These are phyloP conservation scores for Achlya hypogyna DNA, from an alignment of 352 stramenopile genomes.

Conservation along the genomic window DNA sequence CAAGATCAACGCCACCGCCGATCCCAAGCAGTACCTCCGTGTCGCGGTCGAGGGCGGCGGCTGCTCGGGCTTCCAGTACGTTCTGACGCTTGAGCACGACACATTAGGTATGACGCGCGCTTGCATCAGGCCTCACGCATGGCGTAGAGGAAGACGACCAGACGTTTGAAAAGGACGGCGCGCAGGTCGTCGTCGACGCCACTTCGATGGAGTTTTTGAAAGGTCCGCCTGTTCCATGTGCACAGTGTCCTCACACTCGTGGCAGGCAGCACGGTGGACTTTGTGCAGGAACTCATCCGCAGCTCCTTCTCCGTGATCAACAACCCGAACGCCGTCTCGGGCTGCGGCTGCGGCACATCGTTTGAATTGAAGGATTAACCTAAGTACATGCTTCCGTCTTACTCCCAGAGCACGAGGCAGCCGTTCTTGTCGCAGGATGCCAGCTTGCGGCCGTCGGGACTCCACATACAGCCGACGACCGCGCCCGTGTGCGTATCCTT, in stretches of 20 bases:
- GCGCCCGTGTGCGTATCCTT: constrained; percentile 53
- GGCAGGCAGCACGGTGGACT: constrained; percentile 92
- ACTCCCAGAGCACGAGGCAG: constrained; percentile 70
- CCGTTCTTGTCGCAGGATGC: constrained; percentile 80
- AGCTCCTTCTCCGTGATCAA: constrained; percentile 93
- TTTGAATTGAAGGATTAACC: constrained; percentile 94
- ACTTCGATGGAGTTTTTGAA: constrained; percentile 90
- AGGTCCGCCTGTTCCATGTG: constrained; percentile 23
- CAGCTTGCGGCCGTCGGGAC: constrained; percentile 45
- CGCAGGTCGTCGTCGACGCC: constrained; percentile 86
- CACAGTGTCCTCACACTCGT: background rate
- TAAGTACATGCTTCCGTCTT: constrained; percentile 9
- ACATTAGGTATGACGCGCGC: constrained; percentile 15
- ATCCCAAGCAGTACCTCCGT: constrained; percentile 38
- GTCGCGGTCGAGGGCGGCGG: constrained; percentile 87
- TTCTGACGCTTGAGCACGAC: constrained; percentile 80
- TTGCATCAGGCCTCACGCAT: background rate
- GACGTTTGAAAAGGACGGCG: constrained; percentile 84
- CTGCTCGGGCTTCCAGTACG: constrained; percentile 92
- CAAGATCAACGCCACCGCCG: constrained; percentile 33
- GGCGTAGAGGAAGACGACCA: constrained; percentile 18
- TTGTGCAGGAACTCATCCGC: constrained; percentile 95
- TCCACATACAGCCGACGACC: constrained; percentile 70
- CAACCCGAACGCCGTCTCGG: constrained; percentile 94
- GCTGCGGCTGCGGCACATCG: constrained; percentile 95